These are phyloP conservation scores for Ascocoryne sarcoides DNA, from an alignment of 2,329 filamentous ascomycete genomes.

Conservation along the genomic window DNA sequence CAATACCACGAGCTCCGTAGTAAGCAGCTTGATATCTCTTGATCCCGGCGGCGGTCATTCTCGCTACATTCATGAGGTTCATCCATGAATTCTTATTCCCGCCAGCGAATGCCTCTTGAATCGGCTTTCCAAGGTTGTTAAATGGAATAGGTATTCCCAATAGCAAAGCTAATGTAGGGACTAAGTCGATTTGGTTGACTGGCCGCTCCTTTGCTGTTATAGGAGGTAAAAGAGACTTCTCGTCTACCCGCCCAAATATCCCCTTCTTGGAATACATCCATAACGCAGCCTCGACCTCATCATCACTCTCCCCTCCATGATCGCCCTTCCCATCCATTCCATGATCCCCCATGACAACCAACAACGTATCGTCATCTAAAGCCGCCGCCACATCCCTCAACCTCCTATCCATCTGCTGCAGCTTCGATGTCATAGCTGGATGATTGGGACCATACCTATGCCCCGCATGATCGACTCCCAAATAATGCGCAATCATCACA, in stretches of 20 bases:
- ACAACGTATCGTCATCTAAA: conserved; percentile 76
- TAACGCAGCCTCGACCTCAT: conserved; percentile 86
- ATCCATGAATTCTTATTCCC: conserved; percentile 59
- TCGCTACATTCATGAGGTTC: conserved; percentile 69
- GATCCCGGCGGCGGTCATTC: conserved; percentile 75
- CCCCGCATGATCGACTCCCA: conserved; percentile 94
- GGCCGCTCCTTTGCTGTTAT: conserved; percentile 69
- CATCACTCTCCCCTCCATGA: conserved; percentile 95
- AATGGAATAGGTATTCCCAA: conserved; percentile 89
- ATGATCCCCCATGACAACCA: conserved; percentile 98
- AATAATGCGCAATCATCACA: conserved; percentile 85
- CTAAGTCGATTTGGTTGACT: conserved; percentile 83
- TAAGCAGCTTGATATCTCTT: conserved; percentile 84
- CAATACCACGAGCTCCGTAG: conserved; percentile 59
- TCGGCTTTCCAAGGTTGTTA: conserved; percentile 88
- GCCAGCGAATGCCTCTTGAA: conserved; percentile 86
- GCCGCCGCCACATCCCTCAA: conserved; percentile 60
- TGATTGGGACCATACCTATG: conserved; percentile 94
- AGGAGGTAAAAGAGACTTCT: conserved; percentile 49
- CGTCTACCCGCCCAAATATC: conserved; percentile 68
- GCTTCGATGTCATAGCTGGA: conserved; percentile 80
- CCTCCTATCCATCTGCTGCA: conserved; percentile 82
- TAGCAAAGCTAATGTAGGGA: conserved; percentile 81
- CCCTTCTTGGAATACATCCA: conserved; percentile 97
- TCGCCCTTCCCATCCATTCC: conserved; percentile 97